Evolutionary conservation across 2,329 filamentous ascomycete species (phyloP).

Genomic region (Calcarisporium arbuscula): DNA sequence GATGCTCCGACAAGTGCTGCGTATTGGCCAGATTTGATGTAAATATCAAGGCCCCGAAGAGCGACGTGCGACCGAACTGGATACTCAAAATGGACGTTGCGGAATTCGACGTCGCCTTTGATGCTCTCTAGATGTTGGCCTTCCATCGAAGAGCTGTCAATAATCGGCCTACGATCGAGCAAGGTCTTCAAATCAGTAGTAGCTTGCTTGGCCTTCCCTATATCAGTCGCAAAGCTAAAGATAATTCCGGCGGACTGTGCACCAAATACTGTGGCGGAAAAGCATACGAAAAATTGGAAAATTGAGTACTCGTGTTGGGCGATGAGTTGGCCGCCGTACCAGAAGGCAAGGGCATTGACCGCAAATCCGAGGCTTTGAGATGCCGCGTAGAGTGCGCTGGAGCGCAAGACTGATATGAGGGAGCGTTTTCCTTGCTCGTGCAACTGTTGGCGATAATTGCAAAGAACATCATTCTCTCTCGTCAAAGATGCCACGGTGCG

Average conservation of each 20-base stretch:
- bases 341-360: slow-evolving; percentile 9
- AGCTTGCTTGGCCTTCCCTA: slow-evolving; percentile 3
- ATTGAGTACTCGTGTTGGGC: slow-evolving; percentile 27
- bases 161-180: slow-evolving; percentile 1
- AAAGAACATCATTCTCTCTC: slow-evolving; percentile 50
- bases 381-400: slow-evolving; percentile 2
- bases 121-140: not conserved
- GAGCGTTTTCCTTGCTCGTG: not conserved
- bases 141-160: not conserved
- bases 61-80: slow-evolving; percentile 1
- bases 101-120: slow-evolving; percentile 5
- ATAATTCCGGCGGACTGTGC: slow-evolving; percentile 18
- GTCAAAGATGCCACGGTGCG: slow-evolving; percentile 56
- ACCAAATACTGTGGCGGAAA: slow-evolving; percentile 31
- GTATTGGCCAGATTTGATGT: slow-evolving; percentile 33
- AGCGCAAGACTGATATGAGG: not conserved
- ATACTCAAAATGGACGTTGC: slow-evolving; percentile 4
- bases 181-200: slow-evolving; percentile 4
- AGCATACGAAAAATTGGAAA: slow-evolving; percentile 33
- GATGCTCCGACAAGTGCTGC: slow-evolving; percentile 42
- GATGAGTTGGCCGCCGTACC: slow-evolving; percentile 17
- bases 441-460: slow-evolving; percentile 29
- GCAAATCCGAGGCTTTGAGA: slow-evolving; percentile 18
- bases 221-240: slow-evolving; percentile 6
- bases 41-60: slow-evolving; percentile 3